These are phyloP conservation scores for Curvularia spicifera DNA, from an alignment of 2,329 filamentous ascomycete species.

Conservation along the genomic window DNA sequence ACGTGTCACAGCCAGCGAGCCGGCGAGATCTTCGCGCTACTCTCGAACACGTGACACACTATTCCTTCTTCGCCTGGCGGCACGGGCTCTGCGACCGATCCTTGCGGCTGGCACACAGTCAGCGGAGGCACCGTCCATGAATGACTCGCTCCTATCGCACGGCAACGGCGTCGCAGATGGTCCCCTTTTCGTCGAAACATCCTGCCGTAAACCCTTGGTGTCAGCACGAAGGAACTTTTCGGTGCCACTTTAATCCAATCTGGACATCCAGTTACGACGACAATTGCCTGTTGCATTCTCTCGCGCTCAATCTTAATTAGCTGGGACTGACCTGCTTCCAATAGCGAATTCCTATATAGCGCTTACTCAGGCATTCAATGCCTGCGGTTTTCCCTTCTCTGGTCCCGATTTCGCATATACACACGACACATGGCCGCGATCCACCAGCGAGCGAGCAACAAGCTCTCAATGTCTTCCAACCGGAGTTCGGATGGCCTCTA, in stretches of 20 bases:
- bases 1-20: constrained; percentile 11
- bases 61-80: constrained; percentile 17
- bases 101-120: constrained; percentile 14
- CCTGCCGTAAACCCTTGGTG: constrained; percentile 2
- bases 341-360: constrained; percentile 1
- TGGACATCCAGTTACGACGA: background rate
- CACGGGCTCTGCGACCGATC: constrained; percentile 16
- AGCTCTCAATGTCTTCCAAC: constrained; percentile 33
- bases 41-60: constrained; percentile 17
- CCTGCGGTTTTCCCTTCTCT: constrained; percentile 3
- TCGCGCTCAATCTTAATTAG: constrained; percentile 1
- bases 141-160: constrained; percentile 22
- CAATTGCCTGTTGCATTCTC: background rate
- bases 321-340: background rate
- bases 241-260: constrained; percentile 7
- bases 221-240: constrained; percentile 4
- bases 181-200: constrained; percentile 19
- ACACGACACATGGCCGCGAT: constrained; percentile 19
- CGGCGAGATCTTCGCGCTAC: constrained; percentile 7
- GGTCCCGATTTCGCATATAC: constrained; percentile 1
- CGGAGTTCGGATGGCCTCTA: constrained; percentile 37
- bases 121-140: constrained; percentile 14
- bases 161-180: constrained; percentile 19
- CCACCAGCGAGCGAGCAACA: constrained; percentile 27
- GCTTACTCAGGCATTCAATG: constrained; percentile 6